Conservation (phyloP, 768 basidiomycete species). For the Lentinula boryana region DNA sequence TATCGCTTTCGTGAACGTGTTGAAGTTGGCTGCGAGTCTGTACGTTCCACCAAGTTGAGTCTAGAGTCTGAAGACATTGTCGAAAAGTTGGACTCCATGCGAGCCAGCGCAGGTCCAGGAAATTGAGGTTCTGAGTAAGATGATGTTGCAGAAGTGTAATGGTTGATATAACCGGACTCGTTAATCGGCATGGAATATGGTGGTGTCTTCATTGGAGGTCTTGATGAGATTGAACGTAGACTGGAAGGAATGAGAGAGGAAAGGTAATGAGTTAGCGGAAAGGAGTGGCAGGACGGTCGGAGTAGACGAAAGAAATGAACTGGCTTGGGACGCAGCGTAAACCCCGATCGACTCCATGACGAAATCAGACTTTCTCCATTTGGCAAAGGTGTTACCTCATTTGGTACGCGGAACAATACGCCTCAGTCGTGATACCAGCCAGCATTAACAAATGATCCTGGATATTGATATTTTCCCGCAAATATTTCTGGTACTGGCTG, state of each 20-base stretch:
- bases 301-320: background rate
- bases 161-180: background rate
- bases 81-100: slow-evolving; percentile 4
- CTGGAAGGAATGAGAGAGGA: background rate
- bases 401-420: background rate
- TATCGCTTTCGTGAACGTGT: slow-evolving; percentile 2
- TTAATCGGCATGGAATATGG: background rate
- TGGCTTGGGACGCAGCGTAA: no score
- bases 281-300: background rate
- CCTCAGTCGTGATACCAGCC: no score
- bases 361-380: background rate
- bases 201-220: background rate
- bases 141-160: slow-evolving; percentile 2
- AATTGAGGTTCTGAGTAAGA: slow-evolving; percentile 1
- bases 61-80: slow-evolving; percentile 5
- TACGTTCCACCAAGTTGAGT: background rate
- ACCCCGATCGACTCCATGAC: background rate
- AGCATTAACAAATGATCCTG: no score
- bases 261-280: background rate
- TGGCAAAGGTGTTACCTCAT: background rate
- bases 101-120: slow-evolving; percentile 7
- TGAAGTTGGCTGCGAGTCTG: background rate
- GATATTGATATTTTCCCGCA: no score
- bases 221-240: background rate
- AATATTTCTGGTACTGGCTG: no score